Evolutionary conservation across 2,329 filamentous ascomycete genomes (phyloP).

Genomic region (Ophiostoma sp.): DNA sequence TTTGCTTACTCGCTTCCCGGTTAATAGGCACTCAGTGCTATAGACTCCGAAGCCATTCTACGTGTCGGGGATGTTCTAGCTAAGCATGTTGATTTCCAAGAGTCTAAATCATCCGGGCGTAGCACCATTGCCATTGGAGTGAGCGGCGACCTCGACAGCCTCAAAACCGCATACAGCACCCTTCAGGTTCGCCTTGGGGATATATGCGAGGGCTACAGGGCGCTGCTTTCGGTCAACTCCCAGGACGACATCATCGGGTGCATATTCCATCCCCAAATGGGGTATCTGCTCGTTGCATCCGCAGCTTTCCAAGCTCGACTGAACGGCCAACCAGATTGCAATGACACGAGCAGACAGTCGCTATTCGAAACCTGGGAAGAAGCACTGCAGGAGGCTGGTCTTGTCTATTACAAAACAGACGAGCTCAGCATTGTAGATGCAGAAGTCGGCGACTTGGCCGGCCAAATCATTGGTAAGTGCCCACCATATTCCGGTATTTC

Average conservation of each 20-base stretch:
- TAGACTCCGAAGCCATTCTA: conserved; percentile 2
- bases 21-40: conserved; percentile 8
- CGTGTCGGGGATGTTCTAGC: background rate
- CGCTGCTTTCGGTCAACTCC: conserved; percentile 56
- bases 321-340: conserved; percentile 46
- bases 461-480: conserved; percentile 67
- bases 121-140: conserved; percentile 69
- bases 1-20: background rate
- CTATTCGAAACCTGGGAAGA: conserved; percentile 63
- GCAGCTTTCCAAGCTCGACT: conserved; percentile 42
- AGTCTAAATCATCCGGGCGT: conserved; percentile 63
- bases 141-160: conserved; percentile 66
- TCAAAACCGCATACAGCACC: conserved; percentile 72
- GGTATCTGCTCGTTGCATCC: conserved; percentile 75
- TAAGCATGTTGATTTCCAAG: conserved; percentile 72
- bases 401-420: conserved; percentile 79
- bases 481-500: background rate
- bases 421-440: conserved; percentile 76
- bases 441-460: conserved; percentile 77
- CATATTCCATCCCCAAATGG: conserved; percentile 85
- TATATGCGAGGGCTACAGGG: conserved; percentile 59
- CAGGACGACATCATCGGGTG: conserved; percentile 60
- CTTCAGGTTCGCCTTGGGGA: conserved; percentile 67
- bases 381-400: conserved; percentile 65
- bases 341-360: conserved; percentile 48